Conservation (phyloP, 192 early-diverging fungal genomes). For the Coemansia sp. region DNA sequence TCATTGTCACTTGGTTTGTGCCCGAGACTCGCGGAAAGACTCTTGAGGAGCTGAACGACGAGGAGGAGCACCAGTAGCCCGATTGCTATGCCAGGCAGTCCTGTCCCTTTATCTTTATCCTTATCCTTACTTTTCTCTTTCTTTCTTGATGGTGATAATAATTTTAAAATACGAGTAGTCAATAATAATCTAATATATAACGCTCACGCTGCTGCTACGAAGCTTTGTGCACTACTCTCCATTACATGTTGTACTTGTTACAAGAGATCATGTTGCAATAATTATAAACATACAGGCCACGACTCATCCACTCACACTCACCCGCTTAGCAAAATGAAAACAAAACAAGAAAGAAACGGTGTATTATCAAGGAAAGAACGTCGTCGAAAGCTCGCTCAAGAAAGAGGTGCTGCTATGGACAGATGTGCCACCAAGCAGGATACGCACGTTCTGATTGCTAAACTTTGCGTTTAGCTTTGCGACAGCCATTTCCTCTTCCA, state of each 20-base stretch:
- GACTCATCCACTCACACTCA: too few species aligned
- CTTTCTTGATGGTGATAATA: too few species aligned
- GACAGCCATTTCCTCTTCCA: conserved; percentile 88
- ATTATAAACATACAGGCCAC: too few species aligned
- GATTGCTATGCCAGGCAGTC: too few species aligned
- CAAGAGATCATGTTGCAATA: too few species aligned
- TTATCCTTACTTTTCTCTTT: too few species aligned
- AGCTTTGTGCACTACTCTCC: too few species aligned
- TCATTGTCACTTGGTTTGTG: not conserved
- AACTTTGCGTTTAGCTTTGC: conserved; percentile 74
- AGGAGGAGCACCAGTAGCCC: not conserved
- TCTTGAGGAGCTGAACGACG: conserved; percentile 9
- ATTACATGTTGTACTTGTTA: too few species aligned
- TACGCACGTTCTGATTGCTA: conserved; percentile 68
- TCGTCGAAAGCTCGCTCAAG: conserved; percentile 46
- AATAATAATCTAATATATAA: too few species aligned
- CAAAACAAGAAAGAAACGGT: not conserved
- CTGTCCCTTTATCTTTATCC: too few species aligned
- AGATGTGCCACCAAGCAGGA: conserved; percentile 90
- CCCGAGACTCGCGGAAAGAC: conserved; percentile 12
- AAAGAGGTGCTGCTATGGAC: conserved; percentile 75
- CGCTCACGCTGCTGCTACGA: too few species aligned
- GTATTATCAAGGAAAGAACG: conserved; percentile 35
- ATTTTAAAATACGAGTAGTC: too few species aligned
- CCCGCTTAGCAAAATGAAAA: not conserved